Percentiles rank a stretch among this genome's conserved stretches.
Evolutionary conservation across 1,284 basidiomycete genomes (phyloP).

Genomic region (Erythrobasidium hasegawianum): DNA sequence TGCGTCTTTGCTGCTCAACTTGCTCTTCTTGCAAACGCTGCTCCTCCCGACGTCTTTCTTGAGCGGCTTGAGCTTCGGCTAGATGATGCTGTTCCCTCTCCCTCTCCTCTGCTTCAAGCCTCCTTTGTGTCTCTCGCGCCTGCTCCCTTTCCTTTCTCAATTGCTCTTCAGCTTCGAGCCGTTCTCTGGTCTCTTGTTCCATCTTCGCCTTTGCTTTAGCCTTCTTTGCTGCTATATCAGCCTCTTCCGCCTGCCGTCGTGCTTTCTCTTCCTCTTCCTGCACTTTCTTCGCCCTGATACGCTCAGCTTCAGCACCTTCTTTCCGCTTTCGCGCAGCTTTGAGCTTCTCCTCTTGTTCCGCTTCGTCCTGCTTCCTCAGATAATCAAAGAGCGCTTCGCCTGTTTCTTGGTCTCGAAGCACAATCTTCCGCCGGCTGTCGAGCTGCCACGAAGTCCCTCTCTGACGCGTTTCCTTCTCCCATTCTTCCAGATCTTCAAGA

Average conservation of each 20-base stretch:
- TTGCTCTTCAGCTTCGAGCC: slow-evolving; percentile 1
- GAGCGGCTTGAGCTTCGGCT: not conserved
- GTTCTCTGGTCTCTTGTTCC: not conserved
- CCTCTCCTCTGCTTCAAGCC: slow-evolving; percentile 4
- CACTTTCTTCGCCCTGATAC: not conserved
- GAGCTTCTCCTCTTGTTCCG: slow-evolving; percentile 14
- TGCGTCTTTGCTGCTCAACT: not conserved
- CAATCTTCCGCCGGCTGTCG: not conserved
- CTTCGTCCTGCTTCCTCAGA: slow-evolving; percentile 1
- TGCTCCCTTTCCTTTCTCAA: not conserved
- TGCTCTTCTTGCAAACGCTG: slow-evolving; percentile 10
- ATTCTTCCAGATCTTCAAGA: not conserved
- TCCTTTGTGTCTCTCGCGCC: slow-evolving; percentile 4
- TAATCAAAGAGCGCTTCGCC: slow-evolving; percentile 26
- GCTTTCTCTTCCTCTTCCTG: slow-evolving; percentile 5
- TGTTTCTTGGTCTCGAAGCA: slow-evolving; percentile 11
- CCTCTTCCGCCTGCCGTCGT: not conserved
- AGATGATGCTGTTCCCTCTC: not conserved
- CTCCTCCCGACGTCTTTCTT: not conserved
- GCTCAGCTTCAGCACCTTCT: not conserved
- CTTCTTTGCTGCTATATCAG: slow-evolving; percentile 6
- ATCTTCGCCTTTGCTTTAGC: not conserved
- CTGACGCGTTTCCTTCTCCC: slow-evolving; percentile 30
- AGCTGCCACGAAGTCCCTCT: not conserved
- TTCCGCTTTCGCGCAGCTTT: not conserved